phyloP scores from a whole-genome alignment of 1,139 yeast species.

The Blastobotrys persicus region DNA sequence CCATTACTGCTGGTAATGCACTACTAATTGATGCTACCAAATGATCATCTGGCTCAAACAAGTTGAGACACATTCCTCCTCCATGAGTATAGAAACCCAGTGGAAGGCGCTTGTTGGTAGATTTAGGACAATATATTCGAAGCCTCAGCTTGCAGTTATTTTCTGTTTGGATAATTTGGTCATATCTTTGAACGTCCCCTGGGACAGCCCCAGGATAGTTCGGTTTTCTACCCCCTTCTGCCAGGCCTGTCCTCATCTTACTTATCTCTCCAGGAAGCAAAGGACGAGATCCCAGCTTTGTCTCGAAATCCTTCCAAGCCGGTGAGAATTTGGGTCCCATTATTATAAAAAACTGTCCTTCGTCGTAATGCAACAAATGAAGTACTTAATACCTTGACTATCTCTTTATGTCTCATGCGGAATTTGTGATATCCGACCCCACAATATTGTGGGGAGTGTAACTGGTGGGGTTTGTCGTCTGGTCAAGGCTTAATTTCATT shows the following conservation, averaged over 20 bases:
- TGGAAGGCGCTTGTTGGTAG: background rate
- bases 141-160: background rate
- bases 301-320: slow-evolving; percentile 1
- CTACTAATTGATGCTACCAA: background rate
- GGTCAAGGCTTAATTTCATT: too few relatives aligned
- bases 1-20: slow-evolving; percentile 10
- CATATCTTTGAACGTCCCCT: background rate
- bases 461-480: too few relatives aligned
- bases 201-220: background rate
- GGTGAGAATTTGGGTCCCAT: too few relatives aligned
- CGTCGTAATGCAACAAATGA: too few relatives aligned
- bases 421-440: too few relatives aligned
- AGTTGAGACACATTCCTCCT: background rate
- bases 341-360: too few relatives aligned
- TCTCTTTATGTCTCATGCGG: too few relatives aligned
- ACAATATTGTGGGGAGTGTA: too few relatives aligned
- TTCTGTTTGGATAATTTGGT: background rate
- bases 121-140: background rate
- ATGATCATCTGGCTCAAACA: background rate
- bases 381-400: too few relatives aligned
- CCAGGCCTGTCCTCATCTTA: background rate
- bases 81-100: slow-evolving; percentile 1
- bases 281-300: background rate
- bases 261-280: background rate
- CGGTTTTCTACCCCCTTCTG: background rate